These are phyloP conservation scores for Ganoderma sinense DNA, from an alignment of 1,284 basidiomycete species.

Conservation along the genomic window DNA sequence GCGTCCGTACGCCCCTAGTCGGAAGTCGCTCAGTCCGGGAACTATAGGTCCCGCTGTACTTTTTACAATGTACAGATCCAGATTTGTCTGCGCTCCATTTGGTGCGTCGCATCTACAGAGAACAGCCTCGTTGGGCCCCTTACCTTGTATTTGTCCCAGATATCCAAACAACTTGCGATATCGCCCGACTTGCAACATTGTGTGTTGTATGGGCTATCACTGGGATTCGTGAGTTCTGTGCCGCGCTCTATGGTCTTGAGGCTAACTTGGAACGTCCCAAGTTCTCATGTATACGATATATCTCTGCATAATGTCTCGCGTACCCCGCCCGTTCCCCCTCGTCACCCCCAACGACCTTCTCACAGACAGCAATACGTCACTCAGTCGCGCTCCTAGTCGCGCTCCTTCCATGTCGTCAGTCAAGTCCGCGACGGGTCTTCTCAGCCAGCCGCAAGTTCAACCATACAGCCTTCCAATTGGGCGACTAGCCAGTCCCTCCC, in stretches of 20 bases:
- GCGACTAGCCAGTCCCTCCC: conserved; percentile 21
- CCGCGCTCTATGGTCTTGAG: too few relatives aligned
- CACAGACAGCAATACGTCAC: conserved; percentile 15
- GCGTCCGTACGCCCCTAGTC: background rate
- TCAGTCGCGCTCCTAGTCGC: conserved; percentile 17
- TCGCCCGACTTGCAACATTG: conserved; percentile 42
- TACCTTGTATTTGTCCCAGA: conserved; percentile 34
- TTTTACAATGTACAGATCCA: conserved; percentile 43
- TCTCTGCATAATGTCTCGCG: conserved; percentile 40
- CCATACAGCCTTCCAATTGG: conserved; percentile 13
- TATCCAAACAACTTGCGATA: conserved; percentile 43
- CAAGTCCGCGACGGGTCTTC: conserved; percentile 32
- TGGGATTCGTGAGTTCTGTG: conserved; percentile 40
- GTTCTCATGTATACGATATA: conserved; percentile 42
- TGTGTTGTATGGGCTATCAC: conserved; percentile 49
- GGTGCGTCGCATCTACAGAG: background rate
- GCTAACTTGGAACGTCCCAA: conserved; percentile 18
- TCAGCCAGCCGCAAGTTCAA: conserved; percentile 24
- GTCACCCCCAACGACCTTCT: conserved; percentile 33
- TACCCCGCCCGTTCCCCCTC: conserved; percentile 37
- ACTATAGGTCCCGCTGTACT: conserved; percentile 37
- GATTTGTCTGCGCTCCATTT: conserved; percentile 14
- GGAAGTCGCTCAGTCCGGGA: background rate
- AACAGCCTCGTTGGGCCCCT: background rate
- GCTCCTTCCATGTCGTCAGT: conserved; percentile 27